Conservation (phyloP, 495 filamentous ascomycete species). For the Xylaria bambusicola region DNA sequence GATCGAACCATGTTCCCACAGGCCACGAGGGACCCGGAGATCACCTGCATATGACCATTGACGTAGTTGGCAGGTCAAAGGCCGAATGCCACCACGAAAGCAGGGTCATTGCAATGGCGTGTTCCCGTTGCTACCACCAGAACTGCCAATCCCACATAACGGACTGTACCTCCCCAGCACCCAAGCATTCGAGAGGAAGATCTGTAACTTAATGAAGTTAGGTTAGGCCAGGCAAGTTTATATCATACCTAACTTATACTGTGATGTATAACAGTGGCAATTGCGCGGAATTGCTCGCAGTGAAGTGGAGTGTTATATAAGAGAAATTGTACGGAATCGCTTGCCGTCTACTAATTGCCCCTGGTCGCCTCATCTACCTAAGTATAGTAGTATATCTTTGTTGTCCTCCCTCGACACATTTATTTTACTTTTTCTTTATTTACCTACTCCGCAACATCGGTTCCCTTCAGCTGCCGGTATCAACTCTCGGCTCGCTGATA, state of each 20-base stretch:
- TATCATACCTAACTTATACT: background rate
- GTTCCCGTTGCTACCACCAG: background rate
- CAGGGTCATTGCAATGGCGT: conserved; percentile 2
- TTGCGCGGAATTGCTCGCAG: background rate
- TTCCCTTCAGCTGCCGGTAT: background rate
- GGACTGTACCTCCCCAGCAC: no score
- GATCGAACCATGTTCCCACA: conserved; percentile 18
- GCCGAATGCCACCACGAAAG: background rate
- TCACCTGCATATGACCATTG: conserved; percentile 9
- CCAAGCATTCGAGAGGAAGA: background rate
- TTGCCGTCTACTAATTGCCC: no score
- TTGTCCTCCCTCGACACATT: conserved; percentile 17
- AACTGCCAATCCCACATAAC: no score
- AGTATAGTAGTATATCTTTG: background rate
- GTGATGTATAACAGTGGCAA: background rate
- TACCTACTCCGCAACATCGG: no score
- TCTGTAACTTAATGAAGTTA: conserved; percentile 4
- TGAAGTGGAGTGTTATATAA: no score
- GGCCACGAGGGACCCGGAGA: conserved; percentile 9
- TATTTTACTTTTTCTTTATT: conserved; percentile 10
- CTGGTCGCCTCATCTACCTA: no score
- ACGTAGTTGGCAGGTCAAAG: conserved; percentile 14
- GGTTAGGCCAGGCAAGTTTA: no score
- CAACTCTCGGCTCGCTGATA: background rate
- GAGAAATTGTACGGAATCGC: no score